phyloP scores from a whole-genome alignment of 2,329 filamentous ascomycete genomes.

The Venturia carpophila region DNA sequence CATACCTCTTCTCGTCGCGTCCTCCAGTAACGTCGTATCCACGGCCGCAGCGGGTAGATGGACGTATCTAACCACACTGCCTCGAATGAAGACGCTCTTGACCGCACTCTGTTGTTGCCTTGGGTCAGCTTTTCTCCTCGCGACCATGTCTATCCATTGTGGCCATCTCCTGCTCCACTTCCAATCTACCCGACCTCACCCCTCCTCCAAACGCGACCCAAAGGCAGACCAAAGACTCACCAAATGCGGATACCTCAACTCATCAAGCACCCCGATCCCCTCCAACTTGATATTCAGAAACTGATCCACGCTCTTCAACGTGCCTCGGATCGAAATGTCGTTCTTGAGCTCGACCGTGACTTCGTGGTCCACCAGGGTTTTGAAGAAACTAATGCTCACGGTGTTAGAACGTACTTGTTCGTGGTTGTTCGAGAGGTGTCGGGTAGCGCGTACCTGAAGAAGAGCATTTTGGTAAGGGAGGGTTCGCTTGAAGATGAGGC shows the following conservation, averaged over 20 bases:
- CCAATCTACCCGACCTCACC: background rate
- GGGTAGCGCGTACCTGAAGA: conserved; percentile 17
- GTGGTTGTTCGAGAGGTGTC: background rate
- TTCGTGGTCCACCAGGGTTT: conserved; percentile 93
- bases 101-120: conserved; percentile 57
- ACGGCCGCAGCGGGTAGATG: conserved; percentile 76
- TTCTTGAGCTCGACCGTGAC: conserved; percentile 99
- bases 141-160: background rate
- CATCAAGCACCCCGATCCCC: conserved; percentile 85
- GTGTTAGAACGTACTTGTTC: background rate
- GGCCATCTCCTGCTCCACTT: no score
- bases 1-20: conserved; percentile 78
- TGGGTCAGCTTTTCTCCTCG: background rate
- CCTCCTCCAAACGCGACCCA: background rate
- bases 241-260: conserved; percentile 90
- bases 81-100: conserved; percentile 93
- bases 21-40: conserved; percentile 79
- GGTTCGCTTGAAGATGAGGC: background rate
- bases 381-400: conserved; percentile 32
- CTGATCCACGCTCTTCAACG: conserved; percentile 54
- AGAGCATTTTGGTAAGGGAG: conserved; percentile 16
- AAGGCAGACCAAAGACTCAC: conserved; percentile 39
- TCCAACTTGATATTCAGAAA: conserved; percentile 52
- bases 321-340: conserved; percentile 93
- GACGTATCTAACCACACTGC: conserved; percentile 87